Base-by-base conservation (phyloP, 1,284 basidiomycete species). In the Trametes versicolor region DNA sequence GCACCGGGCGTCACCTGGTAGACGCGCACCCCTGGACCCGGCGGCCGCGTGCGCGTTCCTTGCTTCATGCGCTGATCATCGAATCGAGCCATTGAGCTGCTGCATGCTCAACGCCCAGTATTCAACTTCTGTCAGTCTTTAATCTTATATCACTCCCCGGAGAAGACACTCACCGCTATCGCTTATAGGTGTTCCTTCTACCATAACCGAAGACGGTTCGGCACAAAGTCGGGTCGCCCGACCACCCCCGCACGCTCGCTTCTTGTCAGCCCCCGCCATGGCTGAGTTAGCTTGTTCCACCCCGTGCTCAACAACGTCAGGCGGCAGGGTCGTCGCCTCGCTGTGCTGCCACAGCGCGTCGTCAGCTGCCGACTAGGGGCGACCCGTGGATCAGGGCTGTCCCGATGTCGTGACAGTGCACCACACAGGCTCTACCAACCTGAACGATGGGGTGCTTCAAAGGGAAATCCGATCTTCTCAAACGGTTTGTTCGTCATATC, bases 171-270 rank as follows among this genome's bases (percentile, higher is more conserved):
- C 29, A 32, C 29, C 29, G 29, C 29, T 32, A 4, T 32, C 8
- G 29, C 29, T 32, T 32, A 32, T 32, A 32, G 29, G 29, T 8
- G 29, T 32, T 32, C 25, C 48, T 25, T 29, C 32, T 36, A 27
- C 53, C 23, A 27, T 32, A n/a, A 39, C 15, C 61, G 61, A 61
- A 47, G 60, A 49, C 47, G 59, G 45, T 27, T 64, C 67, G 67
- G 67, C 29, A 49, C 58, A 65, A 56, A 58, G 59, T 68, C 67
- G 67, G 64, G 37, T 43, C 41, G 27, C 48, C 41, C 29, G 36
- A 39, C 48, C 48, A 9, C 10, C 29, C 36, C 32, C 45, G 29
- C 50, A 19, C 50, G 29, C 19, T 19, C 32, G 19, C 19, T 17
- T 8, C 21, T 27, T 25, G 50, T 29, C 49, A 50, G 49, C 27